Percentiles rank a stretch among this genome's conserved stretches.
Evolutionary conservation across 352 stramenopile genomes (phyloP).

Genomic region (Phytophthora idaei): DNA sequence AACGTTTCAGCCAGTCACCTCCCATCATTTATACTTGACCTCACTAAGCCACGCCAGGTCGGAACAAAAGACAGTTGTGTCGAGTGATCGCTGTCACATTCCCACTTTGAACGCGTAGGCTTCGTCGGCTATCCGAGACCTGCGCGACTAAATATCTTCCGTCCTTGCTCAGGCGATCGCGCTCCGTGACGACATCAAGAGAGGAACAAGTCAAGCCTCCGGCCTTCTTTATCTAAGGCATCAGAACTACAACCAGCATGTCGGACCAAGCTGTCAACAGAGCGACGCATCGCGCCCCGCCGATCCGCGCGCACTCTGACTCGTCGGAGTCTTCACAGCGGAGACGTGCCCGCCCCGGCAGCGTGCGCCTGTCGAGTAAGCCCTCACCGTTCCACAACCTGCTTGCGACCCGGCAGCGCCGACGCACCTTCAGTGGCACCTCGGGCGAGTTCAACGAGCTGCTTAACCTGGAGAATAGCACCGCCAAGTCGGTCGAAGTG

Average conservation of each 20-base stretch:
- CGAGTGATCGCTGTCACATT: slow-evolving; percentile 1
- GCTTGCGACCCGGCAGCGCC: slow-evolving; percentile 28
- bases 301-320: slow-evolving; percentile 22
- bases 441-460: slow-evolving; percentile 42
- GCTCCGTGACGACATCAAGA: slow-evolving; percentile 2
- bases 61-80: slow-evolving; percentile 6
- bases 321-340: slow-evolving; percentile 12
- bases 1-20: slow-evolving; percentile 10
- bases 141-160: slow-evolving; percentile 11
- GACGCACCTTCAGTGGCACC: slow-evolving; percentile 38
- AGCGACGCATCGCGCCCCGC: slow-evolving; percentile 1
- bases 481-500: slow-evolving; percentile 59
- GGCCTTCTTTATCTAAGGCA: slow-evolving; percentile 1
- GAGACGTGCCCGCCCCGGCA: slow-evolving; percentile 18
- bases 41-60: not conserved
- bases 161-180: slow-evolving; percentile 1
- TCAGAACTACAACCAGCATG: not conserved
- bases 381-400: slow-evolving; percentile 30
- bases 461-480: slow-evolving; percentile 49
- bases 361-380: slow-evolving; percentile 14
- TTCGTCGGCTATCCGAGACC: not conserved
- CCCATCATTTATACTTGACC: slow-evolving; percentile 1
- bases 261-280: slow-evolving; percentile 8
- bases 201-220: not conserved
- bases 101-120: not conserved